phyloP scores from a whole-genome alignment of 2,329 filamentous ascomycete species.

The Magnaporthiopsis rhizophila region DNA sequence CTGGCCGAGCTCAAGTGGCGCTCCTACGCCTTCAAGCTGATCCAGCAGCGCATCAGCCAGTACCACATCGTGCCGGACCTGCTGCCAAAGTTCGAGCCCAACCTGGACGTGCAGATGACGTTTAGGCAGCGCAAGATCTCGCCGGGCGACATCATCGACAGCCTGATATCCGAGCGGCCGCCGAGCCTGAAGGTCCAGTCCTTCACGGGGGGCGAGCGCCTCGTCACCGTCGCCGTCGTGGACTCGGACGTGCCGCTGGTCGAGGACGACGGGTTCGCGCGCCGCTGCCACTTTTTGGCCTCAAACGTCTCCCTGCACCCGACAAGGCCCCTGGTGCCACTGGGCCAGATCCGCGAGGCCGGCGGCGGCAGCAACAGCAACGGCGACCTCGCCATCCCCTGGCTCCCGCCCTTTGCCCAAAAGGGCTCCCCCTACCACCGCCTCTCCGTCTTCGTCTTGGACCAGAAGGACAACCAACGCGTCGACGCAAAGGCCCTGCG shows the following conservation, averaged over 20 bases:
- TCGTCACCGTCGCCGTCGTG: conserved; percentile 77
- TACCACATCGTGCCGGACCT: conserved; percentile 86
- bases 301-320: conserved; percentile 50
- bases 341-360: conserved; percentile 47
- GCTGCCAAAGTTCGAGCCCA: conserved; percentile 69
- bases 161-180: conserved; percentile 61
- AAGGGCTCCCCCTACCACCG: conserved; percentile 91
- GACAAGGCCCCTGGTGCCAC: conserved; percentile 51
- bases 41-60: conserved; percentile 78
- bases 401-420: conserved; percentile 79
- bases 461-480: conserved; percentile 58
- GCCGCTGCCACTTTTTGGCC: conserved; percentile 82
- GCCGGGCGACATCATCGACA: conserved; percentile 73
- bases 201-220: conserved; percentile 72
- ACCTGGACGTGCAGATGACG: conserved; percentile 70
- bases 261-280: conserved; percentile 66
- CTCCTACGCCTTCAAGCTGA: conserved; percentile 67
- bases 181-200: conserved; percentile 76
- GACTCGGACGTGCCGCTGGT: conserved; percentile 85
- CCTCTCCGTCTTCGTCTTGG: conserved; percentile 71
- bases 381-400: conserved; percentile 65
- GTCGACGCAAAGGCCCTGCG: conserved; percentile 53
- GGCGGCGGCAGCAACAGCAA: conserved; percentile 34
- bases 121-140: conserved; percentile 64
- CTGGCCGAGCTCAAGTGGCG: conserved; percentile 86